Conservation (phyloP, 2,329 filamentous ascomycete species). For the Dactylellina cionopaga region DNA sequence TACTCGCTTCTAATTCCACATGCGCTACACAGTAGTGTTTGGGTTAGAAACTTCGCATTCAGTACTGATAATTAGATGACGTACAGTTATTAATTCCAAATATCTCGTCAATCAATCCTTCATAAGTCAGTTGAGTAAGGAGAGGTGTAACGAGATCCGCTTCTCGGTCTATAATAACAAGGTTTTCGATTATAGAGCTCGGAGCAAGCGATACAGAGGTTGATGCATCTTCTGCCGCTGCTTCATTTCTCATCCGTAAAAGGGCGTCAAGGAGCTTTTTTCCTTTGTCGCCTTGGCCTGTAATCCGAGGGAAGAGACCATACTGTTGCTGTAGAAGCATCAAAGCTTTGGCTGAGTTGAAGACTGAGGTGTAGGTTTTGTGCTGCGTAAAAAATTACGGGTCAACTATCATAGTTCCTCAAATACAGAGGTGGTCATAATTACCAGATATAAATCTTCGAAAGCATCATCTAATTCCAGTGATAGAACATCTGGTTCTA, state of each 20-base stretch:
- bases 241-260: constrained; percentile 88
- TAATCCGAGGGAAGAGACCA: constrained; percentile 91
- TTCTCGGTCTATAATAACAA: constrained; percentile 95
- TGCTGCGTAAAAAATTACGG: constrained; percentile 59
- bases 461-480: constrained; percentile 90
- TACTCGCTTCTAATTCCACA: constrained; percentile 76
- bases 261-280: constrained; percentile 87
- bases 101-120: constrained; percentile 92
- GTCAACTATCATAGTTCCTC: not conserved
- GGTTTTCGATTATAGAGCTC: constrained; percentile 85
- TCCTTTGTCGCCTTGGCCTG: constrained; percentile 94
- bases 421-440: constrained; percentile 49
- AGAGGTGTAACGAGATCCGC: constrained; percentile 92
- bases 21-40: constrained; percentile 63
- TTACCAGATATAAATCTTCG: constrained; percentile 81
- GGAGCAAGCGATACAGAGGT: constrained; percentile 78
- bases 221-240: constrained; percentile 78
- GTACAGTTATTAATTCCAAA: constrained; percentile 84
- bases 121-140: constrained; percentile 94
- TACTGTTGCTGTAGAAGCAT: constrained; percentile 94
- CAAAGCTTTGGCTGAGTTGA: constrained; percentile 85
- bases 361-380: constrained; percentile 91
- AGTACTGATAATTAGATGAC: not conserved
- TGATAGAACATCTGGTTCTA: constrained; percentile 91
- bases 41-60: not conserved